Percentiles rank a stretch among this genome's conserved stretches.
Evolutionary conservation across 2,329 filamentous ascomycete species (phyloP).

Genomic region (Bipolaris zeicola): DNA sequence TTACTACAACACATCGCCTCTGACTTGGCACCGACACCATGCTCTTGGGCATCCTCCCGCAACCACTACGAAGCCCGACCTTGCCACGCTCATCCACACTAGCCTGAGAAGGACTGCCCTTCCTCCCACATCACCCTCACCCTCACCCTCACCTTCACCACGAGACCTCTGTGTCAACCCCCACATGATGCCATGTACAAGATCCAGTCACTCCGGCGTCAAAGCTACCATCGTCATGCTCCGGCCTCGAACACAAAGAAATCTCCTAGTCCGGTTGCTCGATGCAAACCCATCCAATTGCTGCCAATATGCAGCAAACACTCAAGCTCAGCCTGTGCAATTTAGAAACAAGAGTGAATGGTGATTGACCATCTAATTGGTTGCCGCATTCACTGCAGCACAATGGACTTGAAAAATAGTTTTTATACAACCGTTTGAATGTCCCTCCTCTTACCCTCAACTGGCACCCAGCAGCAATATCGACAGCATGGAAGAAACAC

Average conservation of each 20-base stretch:
- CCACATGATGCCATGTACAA: too few species aligned
- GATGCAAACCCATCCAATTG: not conserved
- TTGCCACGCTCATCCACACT: slow-evolving; percentile 17
- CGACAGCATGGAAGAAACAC: not conserved
- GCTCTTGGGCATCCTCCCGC: not conserved
- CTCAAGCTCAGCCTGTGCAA: not conserved
- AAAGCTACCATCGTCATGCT: too few species aligned
- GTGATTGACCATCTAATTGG: slow-evolving; percentile 2
- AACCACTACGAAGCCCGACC: not conserved
- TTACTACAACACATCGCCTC: not conserved
- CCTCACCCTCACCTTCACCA: slow-evolving; percentile 25
- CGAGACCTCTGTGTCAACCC: not conserved
- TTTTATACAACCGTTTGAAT: not conserved
- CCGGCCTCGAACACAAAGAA: not conserved
- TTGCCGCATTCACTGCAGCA: slow-evolving; percentile 10
- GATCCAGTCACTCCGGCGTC: not conserved
- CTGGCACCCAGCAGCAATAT: not conserved
- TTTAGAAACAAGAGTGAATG: slow-evolving; percentile 3
- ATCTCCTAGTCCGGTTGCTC: not conserved
- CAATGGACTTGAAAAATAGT: not conserved
- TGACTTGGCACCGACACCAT: not conserved
- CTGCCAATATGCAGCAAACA: slow-evolving; percentile 1
- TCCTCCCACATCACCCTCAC: not conserved
- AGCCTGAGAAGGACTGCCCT: not conserved
- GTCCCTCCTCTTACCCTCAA: not conserved